A percentile compares a stretch with the other conserved stretches of the same genome.
Evolutionary conservation across 2,329 filamentous ascomycete genomes (phyloP).

Genomic region (Mycosphaerelloides madeirae): DNA sequence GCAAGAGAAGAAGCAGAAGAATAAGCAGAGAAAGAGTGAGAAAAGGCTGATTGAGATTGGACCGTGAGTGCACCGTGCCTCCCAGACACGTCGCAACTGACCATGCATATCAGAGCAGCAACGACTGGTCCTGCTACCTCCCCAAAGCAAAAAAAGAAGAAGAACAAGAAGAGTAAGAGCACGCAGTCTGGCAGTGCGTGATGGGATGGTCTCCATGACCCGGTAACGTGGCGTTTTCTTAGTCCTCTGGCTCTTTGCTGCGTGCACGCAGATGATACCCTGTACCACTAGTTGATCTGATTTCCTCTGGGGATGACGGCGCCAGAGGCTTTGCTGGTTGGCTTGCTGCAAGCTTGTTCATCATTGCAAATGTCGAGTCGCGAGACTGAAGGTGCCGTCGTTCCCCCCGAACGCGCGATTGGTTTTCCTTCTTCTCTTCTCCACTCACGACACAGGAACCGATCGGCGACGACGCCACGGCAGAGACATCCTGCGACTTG

Average conservation of each 20-base stretch:
- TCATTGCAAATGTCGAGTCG: neutral
- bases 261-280: conserved; percentile 12
- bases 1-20: neutral
- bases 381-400: neutral
- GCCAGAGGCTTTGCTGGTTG: neutral
- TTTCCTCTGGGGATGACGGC: conserved; percentile 7
- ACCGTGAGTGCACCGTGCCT: no score
- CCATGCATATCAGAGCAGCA: no score
- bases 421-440: neutral
- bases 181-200: neutral
- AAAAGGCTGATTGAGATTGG: no score
- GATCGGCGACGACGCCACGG: neutral
- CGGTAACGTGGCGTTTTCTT: conserved; percentile 7
- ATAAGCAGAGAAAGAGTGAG: no score
- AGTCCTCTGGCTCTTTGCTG: conserved; percentile 3
- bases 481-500: neutral
- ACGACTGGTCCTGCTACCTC: no score
- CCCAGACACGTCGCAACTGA: neutral
- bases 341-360: neutral
- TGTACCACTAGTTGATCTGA: conserved; percentile 15
- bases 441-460: neutral
- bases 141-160: no score
- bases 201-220: conserved; percentile 1
- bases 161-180: neutral
- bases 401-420: neutral